phyloP scores from a whole-genome alignment of 768 basidiomycete genomes.

The Serendipita sp. region DNA sequence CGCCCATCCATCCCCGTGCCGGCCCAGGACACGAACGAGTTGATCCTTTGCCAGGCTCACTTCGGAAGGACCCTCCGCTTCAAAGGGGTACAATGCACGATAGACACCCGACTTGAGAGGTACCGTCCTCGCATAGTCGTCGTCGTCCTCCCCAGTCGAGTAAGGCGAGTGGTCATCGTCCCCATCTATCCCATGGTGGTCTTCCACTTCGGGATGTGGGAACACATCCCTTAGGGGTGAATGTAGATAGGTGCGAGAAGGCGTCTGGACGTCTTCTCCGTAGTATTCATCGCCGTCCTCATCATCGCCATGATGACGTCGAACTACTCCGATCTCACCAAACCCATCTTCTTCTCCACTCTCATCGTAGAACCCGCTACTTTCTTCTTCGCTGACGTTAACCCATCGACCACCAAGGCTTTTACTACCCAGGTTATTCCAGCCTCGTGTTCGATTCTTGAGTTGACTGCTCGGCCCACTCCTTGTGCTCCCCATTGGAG shows the following conservation, averaged over 20 bases:
- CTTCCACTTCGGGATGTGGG: neutral
- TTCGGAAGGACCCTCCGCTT: conserved; percentile 68
- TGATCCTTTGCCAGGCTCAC: conserved; percentile 68
- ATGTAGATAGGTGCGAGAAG: neutral
- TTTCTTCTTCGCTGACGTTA: neutral
- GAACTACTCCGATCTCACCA: neutral
- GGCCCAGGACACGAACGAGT: conserved; percentile 50
- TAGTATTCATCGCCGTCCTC: neutral
- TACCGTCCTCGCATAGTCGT: conserved; percentile 11
- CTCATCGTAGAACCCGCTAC: neutral
- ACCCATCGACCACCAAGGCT: neutral
- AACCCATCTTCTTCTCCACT: neutral
- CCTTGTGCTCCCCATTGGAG: neutral
- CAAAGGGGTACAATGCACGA: conserved; percentile 61
- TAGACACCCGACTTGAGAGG: conserved; percentile 54
- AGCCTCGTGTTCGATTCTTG: neutral
- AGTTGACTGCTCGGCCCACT: neutral
- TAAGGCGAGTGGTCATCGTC: conserved; percentile 12
- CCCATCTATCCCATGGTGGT: neutral
- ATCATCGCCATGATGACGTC: neutral
- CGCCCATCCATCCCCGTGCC: conserved; percentile 70
- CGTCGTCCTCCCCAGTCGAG: conserved; percentile 11
- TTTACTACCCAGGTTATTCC: neutral
- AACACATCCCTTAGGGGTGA: neutral
- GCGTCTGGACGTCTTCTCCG: neutral